Percentiles rank a stretch among this genome's conserved stretches.
Evolutionary conservation across 306 rosid species (phyloP).

Genomic region (Trifolium fragiferum): DNA sequence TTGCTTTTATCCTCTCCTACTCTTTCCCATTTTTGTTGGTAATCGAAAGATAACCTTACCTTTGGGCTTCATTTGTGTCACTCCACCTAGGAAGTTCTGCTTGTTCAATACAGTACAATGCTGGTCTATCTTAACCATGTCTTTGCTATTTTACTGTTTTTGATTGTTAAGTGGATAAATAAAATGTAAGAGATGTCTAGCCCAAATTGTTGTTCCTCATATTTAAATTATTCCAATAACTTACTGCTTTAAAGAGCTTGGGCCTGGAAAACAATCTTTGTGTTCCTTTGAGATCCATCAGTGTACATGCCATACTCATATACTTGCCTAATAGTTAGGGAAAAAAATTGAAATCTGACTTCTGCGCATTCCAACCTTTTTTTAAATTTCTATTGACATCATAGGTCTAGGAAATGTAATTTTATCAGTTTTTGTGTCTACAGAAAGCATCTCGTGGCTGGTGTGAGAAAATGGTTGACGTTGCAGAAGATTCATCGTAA

Average conservation of each 20-base stretch:
- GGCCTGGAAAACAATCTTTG: not conserved
- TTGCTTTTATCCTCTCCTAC: not conserved
- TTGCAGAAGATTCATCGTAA: constrained; percentile 87
- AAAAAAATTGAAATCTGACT: constrained; percentile 7
- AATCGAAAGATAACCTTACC: not conserved
- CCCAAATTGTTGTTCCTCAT: constrained; percentile 1
- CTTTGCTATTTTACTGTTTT: constrained; percentile 9
- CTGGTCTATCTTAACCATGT: constrained; percentile 4
- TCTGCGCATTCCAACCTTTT: not conserved
- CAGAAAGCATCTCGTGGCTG: constrained; percentile 88
- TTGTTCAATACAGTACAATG: not conserved
- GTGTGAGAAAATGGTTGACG: constrained; percentile 93
- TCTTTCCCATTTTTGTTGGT: constrained; percentile 21
- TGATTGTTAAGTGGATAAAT: constrained; percentile 13
- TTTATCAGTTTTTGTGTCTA: constrained; percentile 23
- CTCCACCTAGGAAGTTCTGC: constrained; percentile 7
- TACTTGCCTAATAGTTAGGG: not conserved
- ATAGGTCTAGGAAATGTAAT: not conserved
- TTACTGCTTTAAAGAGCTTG: constrained; percentile 7
- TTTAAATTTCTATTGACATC: constrained; percentile 19
- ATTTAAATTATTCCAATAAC: constrained; percentile 22
- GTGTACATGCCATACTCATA: not conserved
- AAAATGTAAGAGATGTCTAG: constrained; percentile 17
- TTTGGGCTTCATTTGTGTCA: constrained; percentile 15
- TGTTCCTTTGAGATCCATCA: constrained; percentile 15